Evolutionary conservation across 495 filamentous ascomycete species (phyloP), one percentile per base, ranked within the genome.

Genomic region (Lepraria neglecta): DNA sequence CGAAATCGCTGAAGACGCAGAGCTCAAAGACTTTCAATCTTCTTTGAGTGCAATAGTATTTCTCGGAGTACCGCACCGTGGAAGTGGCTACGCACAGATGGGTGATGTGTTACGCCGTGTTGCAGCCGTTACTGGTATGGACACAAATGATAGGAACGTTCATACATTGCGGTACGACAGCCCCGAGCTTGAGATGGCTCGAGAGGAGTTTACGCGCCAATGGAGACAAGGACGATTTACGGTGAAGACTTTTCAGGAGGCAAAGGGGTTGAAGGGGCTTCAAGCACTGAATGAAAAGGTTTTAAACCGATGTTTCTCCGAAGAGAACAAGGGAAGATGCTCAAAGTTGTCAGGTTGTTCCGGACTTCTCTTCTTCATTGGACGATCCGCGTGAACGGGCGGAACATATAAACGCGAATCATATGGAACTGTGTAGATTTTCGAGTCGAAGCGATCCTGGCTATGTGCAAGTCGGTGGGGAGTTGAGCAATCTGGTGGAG

Each of bases 391-490:
- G 55, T n/a, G 55, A 58, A 31, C 55, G 55, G 14, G 55, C 55
- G 19, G 21, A 58, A 27, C 55, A 58, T 43, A 33, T 58, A 38
- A n/a, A 33, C 21, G 55, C 30, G n/a, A 58, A 58, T 24, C 55
- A 58, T 17, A 58, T 58, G 55, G 40, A 44, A 15, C 44, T 58
- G 55, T 58, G 55, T 44, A 40, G 33, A 43, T 58, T 58, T 24
- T 2, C 21, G 7, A 58, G 24, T n/a, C 35, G 15, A 6, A 17
- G 7, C 9, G 55, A 40, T 42, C 14, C 55, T 17, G 55, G 35
- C 7, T 58, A 58, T n/a, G 24, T 15, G 31, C 55, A 44, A 43
- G 40, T 58, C 35, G 31, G 30, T 28, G 55, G 55, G 15, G 55
- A 58, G 24, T n/a, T 58, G n/a, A 47, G 21, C 9, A 47, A 24